phyloP scores from a whole-genome alignment of 352 stramenopile genomes.

The Halophytophthora polymorphica region DNA sequence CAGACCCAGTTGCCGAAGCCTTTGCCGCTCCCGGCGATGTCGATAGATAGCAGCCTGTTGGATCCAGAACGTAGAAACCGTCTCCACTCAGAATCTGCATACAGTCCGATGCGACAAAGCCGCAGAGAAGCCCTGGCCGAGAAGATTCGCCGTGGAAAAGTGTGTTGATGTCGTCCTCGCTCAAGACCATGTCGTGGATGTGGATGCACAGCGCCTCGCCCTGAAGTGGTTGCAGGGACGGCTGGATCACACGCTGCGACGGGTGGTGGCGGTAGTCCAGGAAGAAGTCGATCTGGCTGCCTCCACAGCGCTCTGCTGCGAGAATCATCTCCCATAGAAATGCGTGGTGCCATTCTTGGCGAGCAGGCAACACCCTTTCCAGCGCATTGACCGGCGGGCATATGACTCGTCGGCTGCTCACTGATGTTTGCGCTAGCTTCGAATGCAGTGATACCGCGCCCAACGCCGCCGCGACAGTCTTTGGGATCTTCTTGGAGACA shows the following conservation, averaged over 20 bases:
- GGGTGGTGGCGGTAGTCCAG: conserved; percentile 64
- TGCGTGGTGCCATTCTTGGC: conserved; percentile 33
- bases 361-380: conserved; percentile 36
- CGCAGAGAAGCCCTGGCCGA: conserved; percentile 47
- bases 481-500: conserved; percentile 44
- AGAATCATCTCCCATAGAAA: conserved; percentile 63
- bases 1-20: conserved; percentile 1
- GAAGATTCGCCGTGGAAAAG: conserved; percentile 53
- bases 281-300: conserved; percentile 63
- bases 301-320: conserved; percentile 48
- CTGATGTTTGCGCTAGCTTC: conserved; percentile 56
- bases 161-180: conserved; percentile 44
- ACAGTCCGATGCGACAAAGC: conserved; percentile 69
- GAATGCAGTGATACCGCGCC: conserved; percentile 64
- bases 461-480: conserved; percentile 41
- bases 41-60: conserved; percentile 44
- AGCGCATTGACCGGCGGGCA: conserved; percentile 42
- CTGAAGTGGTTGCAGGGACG: conserved; percentile 70
- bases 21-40: conserved; percentile 11
- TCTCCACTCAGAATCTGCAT: conserved; percentile 77
- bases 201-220: conserved; percentile 69
- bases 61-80: conserved; percentile 78
- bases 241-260: conserved; percentile 62
- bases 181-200: conserved; percentile 57
- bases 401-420: conserved; percentile 41